Evolutionary conservation across 106 monocot genomes (phyloP), one percentile per base, ranked within the genome.

Genomic region (Cymbidium sinense): DNA sequence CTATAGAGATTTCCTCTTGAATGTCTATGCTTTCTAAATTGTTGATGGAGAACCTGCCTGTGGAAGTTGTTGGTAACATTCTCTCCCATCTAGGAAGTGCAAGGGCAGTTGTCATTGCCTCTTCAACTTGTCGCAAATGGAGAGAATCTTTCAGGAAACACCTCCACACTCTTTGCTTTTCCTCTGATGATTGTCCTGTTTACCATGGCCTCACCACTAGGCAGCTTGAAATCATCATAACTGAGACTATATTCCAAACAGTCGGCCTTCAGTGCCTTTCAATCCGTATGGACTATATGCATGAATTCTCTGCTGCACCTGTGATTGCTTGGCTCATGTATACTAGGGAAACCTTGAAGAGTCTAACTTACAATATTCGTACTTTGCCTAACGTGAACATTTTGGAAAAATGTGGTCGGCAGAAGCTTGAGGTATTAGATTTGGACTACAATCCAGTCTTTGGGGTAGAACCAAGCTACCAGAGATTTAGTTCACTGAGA

Each of bases 301-400:
- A 89, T 75, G 90, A 87, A 81, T 95, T 99, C 75, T 92, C 95
- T 0, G 92, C 99, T 29, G 94, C 99, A 44, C 88, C 99, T 43
- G 95, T 99, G 44, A 92, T 99, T 81, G 92, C 99, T 52, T 99
- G 99, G 99, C 87, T 99, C 75, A 85, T 99, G 89, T 99, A 99
- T 83, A 95, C 99, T 15, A 84, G 99, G 83, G 95, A 95, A 81
- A 92, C 95, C 7, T 51, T 99, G 70, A 82, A 84, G 39, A 83
- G 85, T 75, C 61, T 99, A 39, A 85, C 83, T 37, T 99, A 84
- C 75, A 99, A 92, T 78, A 92, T 95, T 65, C 88, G 84, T 0
- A 95, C 95, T 2, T 76, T 81, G 50, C 99, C 99, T 34, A 92
- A 78, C 76, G 81, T 95, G 15, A 95, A 93, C 79, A 86, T 99